Base-by-base conservation (phyloP, 2,329 filamentous ascomycete species). In the Paecilomyces niveus region DNA sequence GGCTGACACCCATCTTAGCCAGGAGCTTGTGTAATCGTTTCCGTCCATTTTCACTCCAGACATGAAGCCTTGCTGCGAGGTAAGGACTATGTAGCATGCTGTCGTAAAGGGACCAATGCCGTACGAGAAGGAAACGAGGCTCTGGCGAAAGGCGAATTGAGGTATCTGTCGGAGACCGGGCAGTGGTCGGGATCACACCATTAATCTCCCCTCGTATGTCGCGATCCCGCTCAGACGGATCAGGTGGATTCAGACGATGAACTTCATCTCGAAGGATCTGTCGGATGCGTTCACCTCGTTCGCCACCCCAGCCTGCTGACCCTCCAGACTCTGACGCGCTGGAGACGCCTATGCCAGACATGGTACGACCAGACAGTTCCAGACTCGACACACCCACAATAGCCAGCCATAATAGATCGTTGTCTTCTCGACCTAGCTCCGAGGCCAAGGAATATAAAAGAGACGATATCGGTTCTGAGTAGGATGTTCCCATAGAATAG, bases 41-140 rank as follows among this genome's bases (percentile, higher is more conserved):
- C 56, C 90, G 83, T 2, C 94, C 94, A 55, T 83, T 84, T 62
- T 97, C 94, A 60, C 88, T 95, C 93, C 94, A 99, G 53, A 96
- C 92, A 74, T 95, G 93, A 53, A 99, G 82, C 32, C 91, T 85
- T 3, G 93, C 90, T 60, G 95, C 93, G 3, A 99, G 84, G 69
- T 97, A 97, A 0, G 93, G 92, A 0, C 92, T 97, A 72, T 99
- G 94, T 11, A 97, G 82, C 94, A 99, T 97, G 72, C 92, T 96
- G 69, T 99, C 94, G 73, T 97, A 97, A 13, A 99, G 80, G 65
- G 91, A 96, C 94, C 94, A 99, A 72, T 99, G 94, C 33, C 94
- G 83, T 56, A 97, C 90, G 0, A 99, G 83, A 26, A 97, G 83
- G 65, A 99, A 96, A 49, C 90, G 89, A 9, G 94, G 95, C 70